Evolutionary conservation across 1,139 yeast species (phyloP).

Genomic region (Yarrowia galli): DNA sequence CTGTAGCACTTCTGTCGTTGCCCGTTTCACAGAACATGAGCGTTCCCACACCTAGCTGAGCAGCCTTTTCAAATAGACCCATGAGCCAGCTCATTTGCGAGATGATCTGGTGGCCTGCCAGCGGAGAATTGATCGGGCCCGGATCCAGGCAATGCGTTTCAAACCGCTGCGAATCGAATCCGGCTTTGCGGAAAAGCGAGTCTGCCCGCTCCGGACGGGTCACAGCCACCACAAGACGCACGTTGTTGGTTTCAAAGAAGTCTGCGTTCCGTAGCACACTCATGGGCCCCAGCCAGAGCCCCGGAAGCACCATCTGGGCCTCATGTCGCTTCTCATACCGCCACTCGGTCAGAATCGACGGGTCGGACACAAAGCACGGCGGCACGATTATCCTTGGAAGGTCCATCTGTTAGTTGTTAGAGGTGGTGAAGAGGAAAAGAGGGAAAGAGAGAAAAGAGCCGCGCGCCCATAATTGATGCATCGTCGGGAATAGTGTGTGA

Average conservation of each 20-base stretch:
- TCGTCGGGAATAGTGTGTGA: too few relatives aligned
- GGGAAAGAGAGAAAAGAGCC: neutral
- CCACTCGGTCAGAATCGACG: constrained; percentile 47
- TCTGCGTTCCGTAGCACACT: constrained; percentile 44
- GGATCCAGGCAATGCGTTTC: constrained; percentile 39
- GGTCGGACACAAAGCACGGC: constrained; percentile 46
- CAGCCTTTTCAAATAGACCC: constrained; percentile 36
- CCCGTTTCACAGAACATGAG: constrained; percentile 50
- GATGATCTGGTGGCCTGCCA: constrained; percentile 41
- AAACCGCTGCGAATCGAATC: constrained; percentile 12
- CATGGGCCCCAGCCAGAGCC: constrained; percentile 50
- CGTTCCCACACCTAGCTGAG: constrained; percentile 42
- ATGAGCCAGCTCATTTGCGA: constrained; percentile 43
- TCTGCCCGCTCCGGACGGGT: constrained; percentile 40
- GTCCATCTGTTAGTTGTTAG: constrained; percentile 3
- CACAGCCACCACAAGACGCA: constrained; percentile 45
- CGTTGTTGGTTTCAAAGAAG: constrained; percentile 45
- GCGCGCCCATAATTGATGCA: neutral
- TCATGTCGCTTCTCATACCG: constrained; percentile 47
- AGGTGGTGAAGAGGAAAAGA: neutral
- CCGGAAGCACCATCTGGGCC: constrained; percentile 47
- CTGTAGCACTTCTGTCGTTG: constrained; percentile 49
- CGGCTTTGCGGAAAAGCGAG: constrained; percentile 29
- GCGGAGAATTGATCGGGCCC: constrained; percentile 41
- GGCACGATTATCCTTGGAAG: constrained; percentile 46